Evolutionary conservation across 768 basidiomycete species (phyloP).

Genomic region (Boletus tomentosulus): DNA sequence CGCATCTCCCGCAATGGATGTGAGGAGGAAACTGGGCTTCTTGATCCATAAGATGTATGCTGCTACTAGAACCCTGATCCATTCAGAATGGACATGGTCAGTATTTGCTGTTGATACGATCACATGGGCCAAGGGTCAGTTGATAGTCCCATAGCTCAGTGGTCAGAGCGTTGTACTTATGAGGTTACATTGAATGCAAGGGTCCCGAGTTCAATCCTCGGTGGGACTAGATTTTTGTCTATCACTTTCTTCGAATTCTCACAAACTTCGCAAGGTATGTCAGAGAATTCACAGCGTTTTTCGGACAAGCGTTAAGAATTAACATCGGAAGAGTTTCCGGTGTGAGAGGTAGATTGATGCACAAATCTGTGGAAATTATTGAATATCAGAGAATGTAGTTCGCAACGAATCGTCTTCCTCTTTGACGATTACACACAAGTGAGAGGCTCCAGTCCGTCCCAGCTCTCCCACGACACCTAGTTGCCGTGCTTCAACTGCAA

Average conservation of each 20-base stretch:
- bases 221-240: conserved; percentile 48
- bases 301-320: too few species aligned
- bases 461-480: conserved; percentile 14
- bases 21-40: conserved; percentile 34
- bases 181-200: conserved; percentile 52
- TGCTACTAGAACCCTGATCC: too few species aligned
- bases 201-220: conserved; percentile 63
- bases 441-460: conserved; percentile 21
- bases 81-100: neutral
- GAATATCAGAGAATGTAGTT: neutral
- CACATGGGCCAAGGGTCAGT: accelerated
- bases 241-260: neutral
- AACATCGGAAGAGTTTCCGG: too few species aligned
- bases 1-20: conserved; percentile 43
- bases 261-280: neutral
- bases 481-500: conserved; percentile 36
- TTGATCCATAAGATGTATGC: conserved; percentile 22
- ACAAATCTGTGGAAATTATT: neutral
- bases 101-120: neutral
- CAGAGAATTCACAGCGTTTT: too few species aligned
- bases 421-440: conserved; percentile 12
- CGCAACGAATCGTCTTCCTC: conserved; percentile 6
- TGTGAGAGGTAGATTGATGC: neutral
- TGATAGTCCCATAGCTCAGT: conserved; percentile 54
- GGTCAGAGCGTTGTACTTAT: conserved; percentile 63